A percentile compares a stretch with the other conserved stretches of the same genome.
Evolutionary conservation across 805 yeast genomes (phyloP).

Genomic region (Candida gorgasii): DNA sequence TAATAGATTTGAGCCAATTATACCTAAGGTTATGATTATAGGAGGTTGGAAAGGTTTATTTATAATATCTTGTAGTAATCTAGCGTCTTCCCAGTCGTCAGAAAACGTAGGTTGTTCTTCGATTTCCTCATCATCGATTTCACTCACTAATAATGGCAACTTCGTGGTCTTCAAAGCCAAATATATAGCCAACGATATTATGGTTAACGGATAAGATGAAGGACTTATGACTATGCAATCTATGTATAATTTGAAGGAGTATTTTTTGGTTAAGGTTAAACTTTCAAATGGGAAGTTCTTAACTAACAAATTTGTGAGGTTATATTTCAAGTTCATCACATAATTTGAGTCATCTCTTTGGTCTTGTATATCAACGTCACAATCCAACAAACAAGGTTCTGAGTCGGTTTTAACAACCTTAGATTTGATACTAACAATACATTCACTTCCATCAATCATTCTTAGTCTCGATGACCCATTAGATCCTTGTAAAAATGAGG

Average conservation of each 20-base stretch:
- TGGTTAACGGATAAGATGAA: constrained; percentile 76
- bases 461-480: constrained; percentile 91
- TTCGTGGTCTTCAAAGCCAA: constrained; percentile 78
- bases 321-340: constrained; percentile 61
- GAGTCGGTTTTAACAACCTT: constrained; percentile 58
- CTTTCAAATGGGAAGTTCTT: constrained; percentile 53
- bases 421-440: constrained; percentile 87
- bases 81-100: constrained; percentile 77
- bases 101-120: constrained; percentile 91
- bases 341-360: constrained; percentile 76
- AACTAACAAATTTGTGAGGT: constrained; percentile 54
- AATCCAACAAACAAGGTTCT: constrained; percentile 57
- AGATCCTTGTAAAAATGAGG: constrained; percentile 79
- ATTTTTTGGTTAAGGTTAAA: constrained; percentile 68
- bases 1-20: constrained; percentile 65
- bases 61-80: constrained; percentile 36
- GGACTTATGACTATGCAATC: constrained; percentile 80
- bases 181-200: constrained; percentile 77
- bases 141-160: constrained; percentile 71
- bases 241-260: constrained; percentile 72
- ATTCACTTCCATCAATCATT: constrained; percentile 88
- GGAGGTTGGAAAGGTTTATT: constrained; percentile 60
- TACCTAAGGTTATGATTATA: constrained; percentile 70
- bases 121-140: constrained; percentile 67
- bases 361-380: constrained; percentile 82